Evolutionary conservation across 148 eudicot species (phyloP).

Genomic region (Rhododendron ferrugineum): DNA sequence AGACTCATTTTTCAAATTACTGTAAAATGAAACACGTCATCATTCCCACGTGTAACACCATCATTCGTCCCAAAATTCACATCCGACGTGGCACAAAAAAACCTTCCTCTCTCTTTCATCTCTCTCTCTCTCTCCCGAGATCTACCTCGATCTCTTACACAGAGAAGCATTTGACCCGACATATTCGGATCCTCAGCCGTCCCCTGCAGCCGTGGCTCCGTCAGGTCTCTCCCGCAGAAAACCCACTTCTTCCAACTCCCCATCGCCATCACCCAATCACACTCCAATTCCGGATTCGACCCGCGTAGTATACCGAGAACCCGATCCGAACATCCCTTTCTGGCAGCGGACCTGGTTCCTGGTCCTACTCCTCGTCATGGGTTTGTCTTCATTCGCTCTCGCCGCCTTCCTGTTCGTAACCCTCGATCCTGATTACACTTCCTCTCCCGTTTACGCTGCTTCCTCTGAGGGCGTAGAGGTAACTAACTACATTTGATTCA

Average conservation of each 20-base stretch:
- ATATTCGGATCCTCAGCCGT: conserved; percentile 2
- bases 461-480: conserved; percentile 62
- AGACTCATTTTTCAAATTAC: too few species aligned
- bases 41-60: background rate
- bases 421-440: conserved; percentile 46
- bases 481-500: background rate
- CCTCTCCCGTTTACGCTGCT: conserved; percentile 42
- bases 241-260: conserved; percentile 19
- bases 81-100: background rate
- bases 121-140: background rate
- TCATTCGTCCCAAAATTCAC: background rate
- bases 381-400: conserved; percentile 53
- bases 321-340: conserved; percentile 45
- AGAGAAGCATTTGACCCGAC: background rate
- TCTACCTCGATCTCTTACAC: background rate
- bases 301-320: conserved; percentile 46
- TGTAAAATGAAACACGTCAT: background rate
- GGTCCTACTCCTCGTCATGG: conserved; percentile 50
- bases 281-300: conserved; percentile 23
- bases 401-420: conserved; percentile 66
- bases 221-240: conserved; percentile 56
- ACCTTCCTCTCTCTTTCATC: background rate
- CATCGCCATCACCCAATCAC: conserved; percentile 22
- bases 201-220: conserved; percentile 61
- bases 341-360: conserved; percentile 85